Evolutionary conservation across 2,329 filamentous ascomycete species (phyloP).

Genomic region (Nectriaceae sp.): DNA sequence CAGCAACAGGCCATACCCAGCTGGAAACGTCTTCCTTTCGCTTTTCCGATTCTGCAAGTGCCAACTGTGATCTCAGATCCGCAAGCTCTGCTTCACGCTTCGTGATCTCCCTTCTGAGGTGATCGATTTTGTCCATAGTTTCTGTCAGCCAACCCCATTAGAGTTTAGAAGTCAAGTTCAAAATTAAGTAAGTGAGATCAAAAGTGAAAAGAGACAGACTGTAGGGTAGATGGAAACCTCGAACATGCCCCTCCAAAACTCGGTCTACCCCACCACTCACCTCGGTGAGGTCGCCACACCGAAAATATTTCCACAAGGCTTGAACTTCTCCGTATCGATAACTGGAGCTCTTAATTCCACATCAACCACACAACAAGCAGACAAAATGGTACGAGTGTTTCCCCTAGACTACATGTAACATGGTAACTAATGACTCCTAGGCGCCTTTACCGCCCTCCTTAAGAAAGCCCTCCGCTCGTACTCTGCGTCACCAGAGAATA

Average conservation of each 20-base stretch:
- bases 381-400: slow-evolving; percentile 26
- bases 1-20: slow-evolving; percentile 67
- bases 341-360: not conserved
- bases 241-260: slow-evolving; percentile 22
- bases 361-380: slow-evolving; percentile 1
- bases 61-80: slow-evolving; percentile 47
- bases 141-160: too few relatives aligned
- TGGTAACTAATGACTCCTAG: slow-evolving; percentile 11
- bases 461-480: slow-evolving; percentile 58
- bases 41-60: slow-evolving; percentile 37
- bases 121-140: slow-evolving; percentile 43
- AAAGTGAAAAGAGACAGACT: not conserved
- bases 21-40: slow-evolving; percentile 7
- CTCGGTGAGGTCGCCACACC: slow-evolving; percentile 24
- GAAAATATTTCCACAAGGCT: slow-evolving; percentile 26
- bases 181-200: not conserved
- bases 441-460: slow-evolving; percentile 39
- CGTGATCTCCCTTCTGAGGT: slow-evolving; percentile 49
- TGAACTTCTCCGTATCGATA: not conserved
- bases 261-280: not conserved
- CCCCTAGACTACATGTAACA: too few relatives aligned
- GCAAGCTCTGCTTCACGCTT: slow-evolving; percentile 50
- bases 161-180: too few relatives aligned
- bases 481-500: slow-evolving; percentile 55
- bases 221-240: too few relatives aligned